Percentiles rank a stretch among this genome's conserved stretches.
Evolutionary conservation across 1,284 basidiomycete genomes (phyloP).

Genomic region (Hortiboletus rubellus): DNA sequence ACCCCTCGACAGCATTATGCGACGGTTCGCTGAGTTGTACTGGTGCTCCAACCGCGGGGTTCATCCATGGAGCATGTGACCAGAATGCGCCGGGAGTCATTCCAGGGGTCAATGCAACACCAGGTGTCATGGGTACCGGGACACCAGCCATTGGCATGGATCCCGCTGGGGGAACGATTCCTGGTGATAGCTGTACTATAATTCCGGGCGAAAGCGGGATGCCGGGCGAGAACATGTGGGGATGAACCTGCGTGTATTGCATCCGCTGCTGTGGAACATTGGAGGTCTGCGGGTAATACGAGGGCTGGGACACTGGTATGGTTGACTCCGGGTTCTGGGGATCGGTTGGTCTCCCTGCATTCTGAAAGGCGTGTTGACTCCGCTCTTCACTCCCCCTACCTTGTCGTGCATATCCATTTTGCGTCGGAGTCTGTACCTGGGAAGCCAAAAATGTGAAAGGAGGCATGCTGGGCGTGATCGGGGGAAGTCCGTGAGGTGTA

Average conservation of each 20-base stretch:
- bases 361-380: not conserved
- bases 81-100: constrained; percentile 74
- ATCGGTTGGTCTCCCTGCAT: constrained; percentile 11
- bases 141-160: constrained; percentile 28
- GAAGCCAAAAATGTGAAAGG: constrained; percentile 67
- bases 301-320: constrained; percentile 6
- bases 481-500: constrained; percentile 70
- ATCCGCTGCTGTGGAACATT: constrained; percentile 20
- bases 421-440: constrained; percentile 15
- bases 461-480: constrained; percentile 80
- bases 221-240: constrained; percentile 34
- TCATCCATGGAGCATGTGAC: constrained; percentile 57
- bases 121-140: constrained; percentile 56
- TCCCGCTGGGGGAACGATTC: constrained; percentile 20
- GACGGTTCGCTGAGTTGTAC: constrained; percentile 36
- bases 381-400: constrained; percentile 5
- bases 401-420: constrained; percentile 19
- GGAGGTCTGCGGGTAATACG: constrained; percentile 17
- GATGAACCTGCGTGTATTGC: constrained; percentile 26
- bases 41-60: constrained; percentile 70
- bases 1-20: constrained; percentile 31
- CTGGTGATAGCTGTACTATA: constrained; percentile 29
- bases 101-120: constrained; percentile 65
- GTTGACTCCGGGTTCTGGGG: constrained; percentile 9
- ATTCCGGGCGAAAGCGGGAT: constrained; percentile 35